phyloP scores from a whole-genome alignment of 1,284 basidiomycete genomes.

The Puccinia coronata region DNA sequence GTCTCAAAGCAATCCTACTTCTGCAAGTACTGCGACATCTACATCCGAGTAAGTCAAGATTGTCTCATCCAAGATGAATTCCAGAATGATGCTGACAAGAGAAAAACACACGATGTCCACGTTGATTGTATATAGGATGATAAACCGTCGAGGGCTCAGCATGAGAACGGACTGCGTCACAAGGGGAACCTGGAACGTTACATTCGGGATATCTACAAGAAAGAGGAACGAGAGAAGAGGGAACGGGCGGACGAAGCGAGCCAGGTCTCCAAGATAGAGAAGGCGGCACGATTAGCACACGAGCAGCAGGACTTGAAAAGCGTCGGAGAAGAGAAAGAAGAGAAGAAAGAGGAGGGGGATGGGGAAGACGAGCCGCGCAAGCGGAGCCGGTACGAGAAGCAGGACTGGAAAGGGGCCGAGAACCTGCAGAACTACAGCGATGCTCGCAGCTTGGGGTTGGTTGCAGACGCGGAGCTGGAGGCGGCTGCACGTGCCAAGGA shows the following conservation, averaged over 20 bases:
- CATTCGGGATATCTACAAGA: conserved; percentile 87
- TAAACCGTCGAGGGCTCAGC: conserved; percentile 74
- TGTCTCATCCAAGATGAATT: neutral
- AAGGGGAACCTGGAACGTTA: conserved; percentile 91
- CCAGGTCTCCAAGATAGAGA: conserved; percentile 80
- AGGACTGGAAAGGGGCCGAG: conserved; percentile 66
- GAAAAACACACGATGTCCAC: too few relatives aligned
- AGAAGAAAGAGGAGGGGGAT: conserved; percentile 67
- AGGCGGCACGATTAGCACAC: conserved; percentile 58
- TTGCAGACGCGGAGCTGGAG: conserved; percentile 68
- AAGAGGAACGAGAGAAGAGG: conserved; percentile 81
- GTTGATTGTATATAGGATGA: conserved; percentile 53
- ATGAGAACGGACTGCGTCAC: conserved; percentile 90
- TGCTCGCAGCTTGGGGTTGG: conserved; percentile 75
- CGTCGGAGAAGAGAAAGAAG: conserved; percentile 65
- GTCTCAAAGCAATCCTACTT: conserved; percentile 63
- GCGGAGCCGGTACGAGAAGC: conserved; percentile 55
- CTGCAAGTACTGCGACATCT: conserved; percentile 82
- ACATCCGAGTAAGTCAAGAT: conserved; percentile 84
- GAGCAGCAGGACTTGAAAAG: conserved; percentile 54
- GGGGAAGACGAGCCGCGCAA: conserved; percentile 63
- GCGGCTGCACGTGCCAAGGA: conserved; percentile 57
- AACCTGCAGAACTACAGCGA: conserved; percentile 82
- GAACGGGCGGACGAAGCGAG: conserved; percentile 80
- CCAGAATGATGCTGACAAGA: neutral